These are phyloP conservation scores for Tremella mesenterica DNA, from an alignment of 768 basidiomycete genomes.

Conservation along the genomic window DNA sequence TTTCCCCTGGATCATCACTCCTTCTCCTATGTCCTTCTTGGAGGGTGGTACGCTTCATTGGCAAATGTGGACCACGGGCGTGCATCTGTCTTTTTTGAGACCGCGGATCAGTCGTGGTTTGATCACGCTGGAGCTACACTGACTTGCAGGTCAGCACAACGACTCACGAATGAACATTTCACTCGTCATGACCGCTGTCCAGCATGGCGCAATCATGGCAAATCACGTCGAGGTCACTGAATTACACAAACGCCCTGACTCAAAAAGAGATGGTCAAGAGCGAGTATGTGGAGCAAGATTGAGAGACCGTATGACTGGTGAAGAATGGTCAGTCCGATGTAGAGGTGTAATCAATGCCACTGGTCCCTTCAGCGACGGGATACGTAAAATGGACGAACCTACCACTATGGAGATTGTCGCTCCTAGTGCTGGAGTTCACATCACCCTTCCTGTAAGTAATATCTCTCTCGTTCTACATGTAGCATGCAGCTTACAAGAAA, in stretches of 20 bases:
- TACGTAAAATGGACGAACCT: constrained; percentile 65
- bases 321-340: constrained; percentile 70
- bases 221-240: constrained; percentile 83
- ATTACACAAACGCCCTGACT: constrained; percentile 55
- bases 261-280: constrained; percentile 47
- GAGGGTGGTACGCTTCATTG: no score
- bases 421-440: constrained; percentile 85
- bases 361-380: constrained; percentile 80
- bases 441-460: constrained; percentile 92
- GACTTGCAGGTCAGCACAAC: constrained; percentile 76
- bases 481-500: not conserved
- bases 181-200: constrained; percentile 85
- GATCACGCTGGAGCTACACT: not conserved
- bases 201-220: constrained; percentile 73
- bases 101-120: not conserved
- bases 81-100: not conserved
- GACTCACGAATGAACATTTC: constrained; percentile 98
- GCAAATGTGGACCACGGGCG: no score
- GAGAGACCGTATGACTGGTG: constrained; percentile 71
- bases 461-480: constrained; percentile 1
- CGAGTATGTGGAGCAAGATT: constrained; percentile 67
- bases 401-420: constrained; percentile 69
- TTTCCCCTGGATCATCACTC: no score
- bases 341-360: constrained; percentile 96
- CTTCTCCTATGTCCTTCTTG: no score